A percentile compares a stretch with the other conserved stretches of the same genome.
These are phyloP conservation scores for Pythium plurisporium DNA, from an alignment of 352 stramenopile genomes.

Conservation along the genomic window DNA sequence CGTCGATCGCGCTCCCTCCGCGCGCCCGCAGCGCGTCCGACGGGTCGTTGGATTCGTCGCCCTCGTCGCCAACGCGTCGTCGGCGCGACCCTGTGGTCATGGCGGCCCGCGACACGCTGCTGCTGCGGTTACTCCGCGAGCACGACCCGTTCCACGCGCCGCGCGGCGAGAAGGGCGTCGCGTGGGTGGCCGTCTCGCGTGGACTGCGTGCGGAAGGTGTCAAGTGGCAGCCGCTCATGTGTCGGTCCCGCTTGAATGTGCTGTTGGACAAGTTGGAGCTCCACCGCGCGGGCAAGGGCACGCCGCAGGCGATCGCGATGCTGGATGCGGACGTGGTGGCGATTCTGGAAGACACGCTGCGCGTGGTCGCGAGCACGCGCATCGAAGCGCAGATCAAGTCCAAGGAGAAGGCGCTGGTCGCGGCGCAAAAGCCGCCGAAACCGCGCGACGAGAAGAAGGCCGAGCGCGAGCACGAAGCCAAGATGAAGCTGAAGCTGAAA, in stretches of 20 bases:
- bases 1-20: neutral
- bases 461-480: neutral
- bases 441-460: neutral
- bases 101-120: conserved; percentile 3
- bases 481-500: conserved; percentile 2
- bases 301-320: neutral
- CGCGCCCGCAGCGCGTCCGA: neutral
- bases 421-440: neutral
- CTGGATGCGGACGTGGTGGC: neutral
- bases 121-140: conserved; percentile 7
- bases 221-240: neutral
- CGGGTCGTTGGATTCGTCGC: neutral
- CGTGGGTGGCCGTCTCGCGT: conserved; percentile 6
- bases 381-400: neutral
- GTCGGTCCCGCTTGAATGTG: neutral
- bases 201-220: neutral
- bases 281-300: neutral
- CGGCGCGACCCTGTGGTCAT: no score
- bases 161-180: conserved; percentile 8
- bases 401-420: neutral
- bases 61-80: no score
- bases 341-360: conserved; percentile 8
- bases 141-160: conserved; percentile 2
- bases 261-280: conserved; percentile 8
- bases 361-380: neutral